phyloP scores from a whole-genome alignment of 2,329 filamentous ascomycete species.

The Pseudogymnoascus sp. region DNA sequence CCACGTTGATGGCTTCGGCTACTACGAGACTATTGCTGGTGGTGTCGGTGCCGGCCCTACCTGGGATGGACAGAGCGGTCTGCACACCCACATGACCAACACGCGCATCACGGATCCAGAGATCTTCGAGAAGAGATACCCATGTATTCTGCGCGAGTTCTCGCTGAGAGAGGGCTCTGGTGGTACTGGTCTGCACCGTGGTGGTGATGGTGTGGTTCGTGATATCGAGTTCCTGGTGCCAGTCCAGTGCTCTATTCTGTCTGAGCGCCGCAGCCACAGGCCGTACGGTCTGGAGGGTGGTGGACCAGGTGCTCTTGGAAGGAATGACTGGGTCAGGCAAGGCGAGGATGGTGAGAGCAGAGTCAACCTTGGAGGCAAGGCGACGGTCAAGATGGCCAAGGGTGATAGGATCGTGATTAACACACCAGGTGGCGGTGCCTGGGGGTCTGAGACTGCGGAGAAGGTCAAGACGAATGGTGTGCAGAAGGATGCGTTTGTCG shows the following conservation, averaged over 20 bases:
- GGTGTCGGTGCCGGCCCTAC: constrained; percentile 63
- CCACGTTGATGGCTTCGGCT: constrained; percentile 65
- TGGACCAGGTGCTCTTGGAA: constrained; percentile 63
- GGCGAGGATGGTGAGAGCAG: constrained; percentile 37
- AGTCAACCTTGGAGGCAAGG: constrained; percentile 21
- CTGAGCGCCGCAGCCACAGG: constrained; percentile 63
- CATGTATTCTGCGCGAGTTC: constrained; percentile 63
- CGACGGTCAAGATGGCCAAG: constrained; percentile 16
- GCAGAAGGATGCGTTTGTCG: background rate
- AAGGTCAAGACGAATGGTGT: background rate
- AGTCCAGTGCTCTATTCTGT: constrained; percentile 67
- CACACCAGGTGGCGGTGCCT: constrained; percentile 22
- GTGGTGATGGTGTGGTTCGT: constrained; percentile 65
- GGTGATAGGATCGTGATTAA: constrained; percentile 21
- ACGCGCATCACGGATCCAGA: constrained; percentile 77
- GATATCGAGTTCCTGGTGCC: constrained; percentile 74
- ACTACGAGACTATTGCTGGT: constrained; percentile 77
- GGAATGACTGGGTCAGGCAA: constrained; percentile 68
- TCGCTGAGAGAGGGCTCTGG: constrained; percentile 53
- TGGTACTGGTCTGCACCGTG: constrained; percentile 55
- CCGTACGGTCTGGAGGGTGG: constrained; percentile 81
- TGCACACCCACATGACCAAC: constrained; percentile 82
- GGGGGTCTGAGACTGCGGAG: constrained; percentile 13
- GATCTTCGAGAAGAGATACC: constrained; percentile 68
- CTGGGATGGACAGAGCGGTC: constrained; percentile 66